Conservation (phyloP, 2,329 filamentous ascomycete genomes). For the Pseudodiploospora longispora region DNA sequence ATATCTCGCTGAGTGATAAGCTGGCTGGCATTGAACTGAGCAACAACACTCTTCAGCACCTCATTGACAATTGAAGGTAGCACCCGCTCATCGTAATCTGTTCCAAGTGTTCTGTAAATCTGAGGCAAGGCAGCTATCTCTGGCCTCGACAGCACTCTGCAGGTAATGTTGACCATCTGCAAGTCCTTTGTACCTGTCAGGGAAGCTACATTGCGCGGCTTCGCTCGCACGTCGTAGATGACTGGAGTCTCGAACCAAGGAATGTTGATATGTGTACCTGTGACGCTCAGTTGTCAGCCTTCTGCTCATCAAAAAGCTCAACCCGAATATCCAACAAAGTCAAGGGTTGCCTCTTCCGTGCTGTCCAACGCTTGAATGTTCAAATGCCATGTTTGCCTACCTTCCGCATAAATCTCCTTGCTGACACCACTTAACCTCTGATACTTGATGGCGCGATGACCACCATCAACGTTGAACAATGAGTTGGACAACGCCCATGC, state of each 20-base stretch:
- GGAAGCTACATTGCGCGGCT: constrained; percentile 92
- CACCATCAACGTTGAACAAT: constrained; percentile 85
- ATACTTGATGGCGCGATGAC: constrained; percentile 98
- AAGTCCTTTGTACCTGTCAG: constrained; percentile 97
- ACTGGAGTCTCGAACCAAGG: constrained; percentile 98
- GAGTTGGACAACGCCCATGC: constrained; percentile 49
- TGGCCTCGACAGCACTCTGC: constrained; percentile 92
- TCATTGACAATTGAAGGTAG: constrained; percentile 97
- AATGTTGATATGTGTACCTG: constrained; percentile 85
- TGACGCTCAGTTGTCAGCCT: constrained; percentile 8
- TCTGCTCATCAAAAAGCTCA: neutral
- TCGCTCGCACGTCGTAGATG: constrained; percentile 95
- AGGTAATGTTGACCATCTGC: constrained; percentile 99
- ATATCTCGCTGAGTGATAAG: constrained; percentile 98
- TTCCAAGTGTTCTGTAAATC: constrained; percentile 92
- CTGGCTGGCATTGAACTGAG: constrained; percentile 97
- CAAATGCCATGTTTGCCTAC: constrained; percentile 31
- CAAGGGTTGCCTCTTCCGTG: no score
- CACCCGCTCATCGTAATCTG: constrained; percentile 94
- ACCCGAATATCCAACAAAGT: no score
- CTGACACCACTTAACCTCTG: constrained; percentile 83
- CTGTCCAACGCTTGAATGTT: neutral
- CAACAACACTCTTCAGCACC: constrained; percentile 96
- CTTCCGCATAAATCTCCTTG: constrained; percentile 95
- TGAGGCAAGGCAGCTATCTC: constrained; percentile 82